Conservation (phyloP, 1,284 basidiomycete genomes). For the Trichosporon sp. region DNA sequence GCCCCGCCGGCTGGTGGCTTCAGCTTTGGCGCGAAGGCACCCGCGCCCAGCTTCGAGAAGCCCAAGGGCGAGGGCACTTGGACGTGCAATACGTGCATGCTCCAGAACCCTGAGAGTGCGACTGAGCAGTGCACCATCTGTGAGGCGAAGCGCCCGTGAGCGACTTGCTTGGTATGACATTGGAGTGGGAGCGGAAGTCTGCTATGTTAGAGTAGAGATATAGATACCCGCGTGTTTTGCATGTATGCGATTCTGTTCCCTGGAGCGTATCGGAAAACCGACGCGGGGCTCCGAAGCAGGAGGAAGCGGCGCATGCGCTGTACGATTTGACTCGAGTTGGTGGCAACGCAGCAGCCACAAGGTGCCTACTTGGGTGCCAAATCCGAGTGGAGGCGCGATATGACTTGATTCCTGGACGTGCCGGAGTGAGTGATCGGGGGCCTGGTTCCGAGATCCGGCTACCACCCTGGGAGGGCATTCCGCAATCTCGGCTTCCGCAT, state of each 20-base stretch:
- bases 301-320: too few relatives aligned
- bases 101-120: constrained; percentile 51
- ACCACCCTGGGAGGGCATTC: not conserved
- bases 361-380: too few relatives aligned
- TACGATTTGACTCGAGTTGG: too few relatives aligned
- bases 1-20: constrained; percentile 12
- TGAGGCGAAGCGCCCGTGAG: constrained; percentile 37
- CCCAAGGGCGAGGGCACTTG: constrained; percentile 35
- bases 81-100: constrained; percentile 52
- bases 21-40: constrained; percentile 5
- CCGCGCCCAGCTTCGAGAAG: not conserved
- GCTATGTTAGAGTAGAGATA: too few relatives aligned
- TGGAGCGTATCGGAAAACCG: too few relatives aligned
- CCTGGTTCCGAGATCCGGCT: not conserved
- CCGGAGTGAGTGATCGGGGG: not conserved
- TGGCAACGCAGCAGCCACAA: not conserved
- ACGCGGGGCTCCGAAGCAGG: too few relatives aligned
- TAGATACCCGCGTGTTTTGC: too few relatives aligned
- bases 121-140: constrained; percentile 55
- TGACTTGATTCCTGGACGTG: too few relatives aligned
- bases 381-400: not conserved
- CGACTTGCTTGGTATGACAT: not conserved
- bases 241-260: too few relatives aligned
- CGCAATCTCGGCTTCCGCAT: not conserved
- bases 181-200: too few relatives aligned